phyloP scores from a whole-genome alignment of 2,329 filamentous ascomycete species.

The Cercospora janseana region DNA sequence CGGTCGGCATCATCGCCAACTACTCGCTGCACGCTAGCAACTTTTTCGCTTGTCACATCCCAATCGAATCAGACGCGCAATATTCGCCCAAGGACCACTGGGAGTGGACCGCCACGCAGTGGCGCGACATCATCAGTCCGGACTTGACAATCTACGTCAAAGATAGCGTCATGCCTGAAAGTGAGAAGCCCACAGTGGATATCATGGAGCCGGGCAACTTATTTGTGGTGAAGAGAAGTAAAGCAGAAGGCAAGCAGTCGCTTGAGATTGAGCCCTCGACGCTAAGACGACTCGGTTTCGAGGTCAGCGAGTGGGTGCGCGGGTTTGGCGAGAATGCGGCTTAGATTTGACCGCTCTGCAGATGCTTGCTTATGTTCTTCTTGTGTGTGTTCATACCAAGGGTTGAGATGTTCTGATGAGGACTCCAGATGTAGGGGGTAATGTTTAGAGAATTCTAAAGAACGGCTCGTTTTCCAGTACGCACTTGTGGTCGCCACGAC shows the following conservation, averaged over 20 bases:
- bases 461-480: too few relatives aligned
- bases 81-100: conserved; percentile 88
- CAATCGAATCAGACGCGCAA: conserved; percentile 63
- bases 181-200: conserved; percentile 37
- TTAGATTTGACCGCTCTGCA: conserved; percentile 1
- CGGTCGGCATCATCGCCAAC: conserved; percentile 72
- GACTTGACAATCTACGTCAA: conserved; percentile 73
- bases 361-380: too few relatives aligned
- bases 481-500: too few relatives aligned
- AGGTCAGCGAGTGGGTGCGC: conserved; percentile 77
- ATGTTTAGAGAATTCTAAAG: too few relatives aligned
- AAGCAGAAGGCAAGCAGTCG: conserved; percentile 32
- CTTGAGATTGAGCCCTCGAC: conserved; percentile 47
- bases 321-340: conserved; percentile 30
- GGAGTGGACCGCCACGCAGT: conserved; percentile 95
- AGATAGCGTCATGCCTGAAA: conserved; percentile 31
- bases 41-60: conserved; percentile 68
- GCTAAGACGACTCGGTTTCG: conserved; percentile 75
- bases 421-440: too few relatives aligned
- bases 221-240: conserved; percentile 42
- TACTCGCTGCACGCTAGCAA: conserved; percentile 81
- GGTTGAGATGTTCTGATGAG: too few relatives aligned
- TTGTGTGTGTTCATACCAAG: too few relatives aligned
- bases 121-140: conserved; percentile 79
- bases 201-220: conserved; percentile 44